A percentile compares a stretch with the other conserved stretches of the same genome.
Conservation (phyloP, 2,329 filamentous ascomycete genomes). For the Claviceps purpurea region DNA sequence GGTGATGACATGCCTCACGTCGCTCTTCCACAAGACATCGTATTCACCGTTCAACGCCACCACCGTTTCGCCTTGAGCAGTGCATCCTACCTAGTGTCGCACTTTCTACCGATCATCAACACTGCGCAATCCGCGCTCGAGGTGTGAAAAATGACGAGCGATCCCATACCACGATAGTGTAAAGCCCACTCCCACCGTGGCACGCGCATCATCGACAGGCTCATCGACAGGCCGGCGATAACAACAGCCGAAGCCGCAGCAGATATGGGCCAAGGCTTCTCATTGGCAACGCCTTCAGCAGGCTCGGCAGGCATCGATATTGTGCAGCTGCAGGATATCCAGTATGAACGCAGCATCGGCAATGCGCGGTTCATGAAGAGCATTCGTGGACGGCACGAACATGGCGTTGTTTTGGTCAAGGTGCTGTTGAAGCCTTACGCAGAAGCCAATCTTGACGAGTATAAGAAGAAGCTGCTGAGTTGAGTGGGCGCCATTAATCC, state of each 20-base stretch:
- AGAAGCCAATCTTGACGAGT: conserved; percentile 64
- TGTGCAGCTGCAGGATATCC: conserved; percentile 77
- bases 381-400: conserved; percentile 76
- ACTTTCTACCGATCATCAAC: background rate
- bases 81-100: background rate
- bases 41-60: background rate
- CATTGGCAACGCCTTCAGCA: conserved; percentile 78
- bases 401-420: conserved; percentile 88
- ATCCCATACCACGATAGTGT: background rate
- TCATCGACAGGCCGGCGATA: too few relatives aligned
- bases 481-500: too few relatives aligned
- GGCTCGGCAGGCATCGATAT: conserved; percentile 90
- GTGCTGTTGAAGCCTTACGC: conserved; percentile 87
- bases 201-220: background rate
- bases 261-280: conserved; percentile 91
- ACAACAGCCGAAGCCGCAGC: background rate
- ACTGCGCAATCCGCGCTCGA: background rate
- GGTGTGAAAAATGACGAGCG: conserved; percentile 2
- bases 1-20: too few relatives aligned
- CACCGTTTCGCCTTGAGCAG: background rate
- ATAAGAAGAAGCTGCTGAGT: conserved; percentile 57
- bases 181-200: background rate
- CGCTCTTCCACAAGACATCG: too few relatives aligned
- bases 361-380: conserved; percentile 94
- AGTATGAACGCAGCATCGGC: conserved; percentile 85